These are phyloP conservation scores for Neolentinus lepideus DNA, from an alignment of 1,284 basidiomycete species.

Conservation along the genomic window DNA sequence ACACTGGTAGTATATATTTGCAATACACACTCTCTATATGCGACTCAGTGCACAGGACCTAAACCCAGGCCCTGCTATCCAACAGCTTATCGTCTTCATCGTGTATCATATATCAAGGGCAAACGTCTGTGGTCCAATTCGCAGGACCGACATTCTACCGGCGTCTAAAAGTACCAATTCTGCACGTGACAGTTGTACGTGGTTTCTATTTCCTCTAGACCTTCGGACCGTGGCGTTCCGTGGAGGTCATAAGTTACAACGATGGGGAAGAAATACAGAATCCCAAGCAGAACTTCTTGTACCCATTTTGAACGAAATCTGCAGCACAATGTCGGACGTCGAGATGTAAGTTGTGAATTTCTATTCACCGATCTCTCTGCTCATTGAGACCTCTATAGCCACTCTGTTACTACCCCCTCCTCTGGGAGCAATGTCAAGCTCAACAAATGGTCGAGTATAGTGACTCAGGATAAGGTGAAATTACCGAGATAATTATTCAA, in stretches of 20 bases:
- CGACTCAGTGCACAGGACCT: too few species aligned
- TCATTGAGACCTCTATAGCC: not conserved
- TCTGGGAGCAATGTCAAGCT: constrained; percentile 34
- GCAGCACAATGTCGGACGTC: not conserved
- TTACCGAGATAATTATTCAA: not conserved
- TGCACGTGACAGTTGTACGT: not conserved
- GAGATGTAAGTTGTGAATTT: constrained; percentile 2
- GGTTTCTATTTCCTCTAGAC: not conserved
- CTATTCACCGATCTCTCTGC: not conserved
- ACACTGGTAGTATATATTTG: too few species aligned
- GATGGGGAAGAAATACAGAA: not conserved
- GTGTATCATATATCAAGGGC: not conserved
- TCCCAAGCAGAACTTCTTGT: not conserved
- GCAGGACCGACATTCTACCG: not conserved
- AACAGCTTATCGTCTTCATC: too few species aligned
- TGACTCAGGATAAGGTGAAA: constrained; percentile 66
- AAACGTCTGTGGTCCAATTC: not conserved
- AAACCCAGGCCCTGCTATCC: too few species aligned
- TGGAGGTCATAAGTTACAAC: not conserved
- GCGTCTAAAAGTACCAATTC: not conserved
- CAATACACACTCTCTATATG: too few species aligned
- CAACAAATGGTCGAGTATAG: constrained; percentile 62
- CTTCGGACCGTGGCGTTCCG: constrained; percentile 3
- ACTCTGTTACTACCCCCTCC: constrained; percentile 3
- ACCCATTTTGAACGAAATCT: not conserved